These are phyloP conservation scores for Prunus kanzakura DNA, from an alignment of 306 rosid genomes.

Conservation along the genomic window DNA sequence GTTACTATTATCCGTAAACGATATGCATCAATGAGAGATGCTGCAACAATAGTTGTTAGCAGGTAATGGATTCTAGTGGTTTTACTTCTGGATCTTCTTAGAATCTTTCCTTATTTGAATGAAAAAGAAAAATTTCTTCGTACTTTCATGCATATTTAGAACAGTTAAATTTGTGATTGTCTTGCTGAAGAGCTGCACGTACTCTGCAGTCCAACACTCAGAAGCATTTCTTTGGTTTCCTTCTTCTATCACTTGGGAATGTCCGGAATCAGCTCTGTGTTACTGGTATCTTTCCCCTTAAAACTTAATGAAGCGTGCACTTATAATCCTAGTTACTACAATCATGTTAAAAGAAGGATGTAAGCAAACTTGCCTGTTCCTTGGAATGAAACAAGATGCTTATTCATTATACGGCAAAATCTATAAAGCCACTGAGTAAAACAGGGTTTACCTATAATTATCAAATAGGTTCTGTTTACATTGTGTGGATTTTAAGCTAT, in stretches of 20 bases:
- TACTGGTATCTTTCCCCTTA: conserved; percentile 47
- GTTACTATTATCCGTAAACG: conserved; percentile 40
- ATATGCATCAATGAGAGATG: conserved; percentile 56
- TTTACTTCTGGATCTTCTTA: background rate
- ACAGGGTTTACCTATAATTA: background rate
- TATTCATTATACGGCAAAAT: background rate
- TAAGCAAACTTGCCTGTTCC: too few relatives aligned
- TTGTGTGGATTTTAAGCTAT: background rate
- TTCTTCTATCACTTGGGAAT: conserved; percentile 83
- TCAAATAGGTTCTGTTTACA: background rate
- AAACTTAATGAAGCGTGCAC: background rate
- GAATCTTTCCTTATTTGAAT: background rate
- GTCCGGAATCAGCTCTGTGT: conserved; percentile 59
- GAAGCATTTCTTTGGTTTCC: conserved; percentile 64
- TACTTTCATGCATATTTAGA: background rate
- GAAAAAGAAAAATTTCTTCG: background rate
- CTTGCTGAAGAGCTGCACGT: conserved; percentile 1
- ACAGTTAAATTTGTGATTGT: too few relatives aligned
- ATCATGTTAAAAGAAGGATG: background rate
- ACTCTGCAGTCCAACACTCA: conserved; percentile 63
- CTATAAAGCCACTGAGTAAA: background rate
- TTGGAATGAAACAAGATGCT: background rate
- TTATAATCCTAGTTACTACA: background rate
- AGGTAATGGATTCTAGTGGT: conserved; percentile 37
- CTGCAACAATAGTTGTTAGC: conserved; percentile 54